Conservation (phyloP, 129 eudicot genomes). For the Flaveria sonorensis region DNA sequence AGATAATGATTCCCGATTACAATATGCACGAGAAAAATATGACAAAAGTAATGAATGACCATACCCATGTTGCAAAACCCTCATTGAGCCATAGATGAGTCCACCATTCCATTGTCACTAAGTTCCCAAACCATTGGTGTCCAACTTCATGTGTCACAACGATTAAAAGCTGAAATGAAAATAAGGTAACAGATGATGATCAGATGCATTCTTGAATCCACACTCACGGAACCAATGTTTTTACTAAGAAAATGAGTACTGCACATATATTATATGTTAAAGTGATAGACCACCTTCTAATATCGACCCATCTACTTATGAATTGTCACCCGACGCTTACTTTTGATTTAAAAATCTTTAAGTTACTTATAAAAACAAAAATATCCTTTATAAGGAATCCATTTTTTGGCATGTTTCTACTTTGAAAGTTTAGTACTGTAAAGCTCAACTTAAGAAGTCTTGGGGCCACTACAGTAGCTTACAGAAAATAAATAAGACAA, state of each 20-base stretch:
- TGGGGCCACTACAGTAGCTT: slow-evolving; percentile 5
- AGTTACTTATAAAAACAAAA: background rate
- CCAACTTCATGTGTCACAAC: slow-evolving; percentile 67
- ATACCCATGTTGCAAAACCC: slow-evolving; percentile 69
- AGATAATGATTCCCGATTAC: slow-evolving; percentile 1
- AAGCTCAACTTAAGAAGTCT: slow-evolving; percentile 4
- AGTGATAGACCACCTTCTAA: background rate
- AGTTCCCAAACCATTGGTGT: slow-evolving; percentile 69
- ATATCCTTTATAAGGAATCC: background rate
- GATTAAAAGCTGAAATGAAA: slow-evolving; percentile 43
- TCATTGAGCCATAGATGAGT: slow-evolving; percentile 68
- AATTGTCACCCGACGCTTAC: background rate
- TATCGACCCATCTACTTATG: background rate
- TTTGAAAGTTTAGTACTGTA: slow-evolving; percentile 4
- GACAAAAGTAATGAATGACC: slow-evolving; percentile 9
- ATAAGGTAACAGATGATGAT: slow-evolving; percentile 10
- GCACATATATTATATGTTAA: background rate
- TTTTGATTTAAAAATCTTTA: background rate
- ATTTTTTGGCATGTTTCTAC: background rate
- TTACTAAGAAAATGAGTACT: slow-evolving; percentile 5
- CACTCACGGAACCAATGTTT: background rate
- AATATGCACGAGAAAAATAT: slow-evolving; percentile 9
- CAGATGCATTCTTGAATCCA: slow-evolving; percentile 18
- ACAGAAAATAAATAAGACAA: slow-evolving; percentile 4
- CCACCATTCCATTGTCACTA: slow-evolving; percentile 75